Evolutionary conservation across 2,329 filamentous ascomycete genomes (phyloP), one percentile per base, ranked within the genome.

Genomic region (Diaporthe humulicola): DNA sequence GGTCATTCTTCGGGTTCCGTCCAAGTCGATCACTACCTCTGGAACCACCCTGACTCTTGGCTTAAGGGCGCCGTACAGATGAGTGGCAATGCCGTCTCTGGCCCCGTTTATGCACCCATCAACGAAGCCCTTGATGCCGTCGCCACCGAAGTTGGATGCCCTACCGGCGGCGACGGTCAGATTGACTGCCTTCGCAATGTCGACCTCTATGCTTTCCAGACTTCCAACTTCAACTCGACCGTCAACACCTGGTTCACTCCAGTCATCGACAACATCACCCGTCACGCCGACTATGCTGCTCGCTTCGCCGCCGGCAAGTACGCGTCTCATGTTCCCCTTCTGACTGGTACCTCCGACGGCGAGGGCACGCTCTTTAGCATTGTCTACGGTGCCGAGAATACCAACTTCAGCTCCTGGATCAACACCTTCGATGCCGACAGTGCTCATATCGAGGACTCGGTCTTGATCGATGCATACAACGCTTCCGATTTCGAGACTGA

Each of bases 191-290:
- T 86, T 14, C 83, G 84, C 1, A 69, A 78, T 4, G 78, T 84
- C 45, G 76, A 79, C 36, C 75, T 80, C 28, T 80, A 78, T 70
- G 79, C 78, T 10, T 76, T 84, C 48, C 78, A 83, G 71, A 83
- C 81, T 2, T 64, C 79, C 40, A 75, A 77, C 74, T 83, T 83
- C 78, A 84, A 83, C 78, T 75, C 81, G 38, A 81, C 84, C 66
- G 84, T 83, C 75, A 83, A 82, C 76, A 81, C 82, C 0, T 87
- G 85, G 85, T 85, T 87, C 79, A 82, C 84, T 17, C 84, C 84
- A 4, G 78, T 81, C 14, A 77, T 84, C 45, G 83, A 84, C 61
- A 78, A 82, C 15, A 78, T 82, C 19, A 84, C 82, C 1, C 82
- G 83, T 0, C 79, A 79, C 74, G 79, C 79, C 0, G 77, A 84